Conservation (phyloP, 1,139 yeast genomes). For the Blastobotrys aristatus region DNA sequence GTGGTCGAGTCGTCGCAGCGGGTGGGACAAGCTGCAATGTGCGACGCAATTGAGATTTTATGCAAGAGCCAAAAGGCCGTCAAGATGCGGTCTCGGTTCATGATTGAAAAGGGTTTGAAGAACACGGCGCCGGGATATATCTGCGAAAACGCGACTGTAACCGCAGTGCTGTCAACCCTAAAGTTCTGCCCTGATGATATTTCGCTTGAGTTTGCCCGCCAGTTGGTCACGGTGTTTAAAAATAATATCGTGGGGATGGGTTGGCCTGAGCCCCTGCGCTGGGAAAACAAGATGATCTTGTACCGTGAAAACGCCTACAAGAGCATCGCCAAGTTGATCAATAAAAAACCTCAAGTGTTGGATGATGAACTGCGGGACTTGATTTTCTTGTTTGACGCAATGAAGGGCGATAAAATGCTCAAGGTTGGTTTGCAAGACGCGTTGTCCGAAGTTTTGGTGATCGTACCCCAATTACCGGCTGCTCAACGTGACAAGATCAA, state of each 20-base stretch:
- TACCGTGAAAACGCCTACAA: constrained; percentile 64
- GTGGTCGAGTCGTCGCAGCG: constrained; percentile 1
- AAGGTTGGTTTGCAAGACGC: constrained; percentile 70
- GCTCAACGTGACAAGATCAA: constrained; percentile 44
- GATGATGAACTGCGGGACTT: constrained; percentile 13
- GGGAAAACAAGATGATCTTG: not conserved
- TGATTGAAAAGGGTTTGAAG: not conserved
- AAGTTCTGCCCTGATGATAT: not conserved
- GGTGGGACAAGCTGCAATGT: not conserved
- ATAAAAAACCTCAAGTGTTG: constrained; percentile 45
- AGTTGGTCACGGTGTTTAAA: constrained; percentile 2
- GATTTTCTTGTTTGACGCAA: constrained; percentile 57
- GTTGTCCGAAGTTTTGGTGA: constrained; percentile 53
- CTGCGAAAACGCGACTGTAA: not conserved
- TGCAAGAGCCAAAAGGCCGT: not conserved
- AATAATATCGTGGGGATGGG: constrained; percentile 33
- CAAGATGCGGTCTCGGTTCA: too few relatives aligned
- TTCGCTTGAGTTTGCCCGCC: not conserved
- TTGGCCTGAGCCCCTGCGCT: constrained; percentile 29
- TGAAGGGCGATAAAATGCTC: constrained; percentile 60
- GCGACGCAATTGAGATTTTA: not conserved
- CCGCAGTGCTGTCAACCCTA: not conserved
- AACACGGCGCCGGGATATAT: not conserved
- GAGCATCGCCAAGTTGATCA: constrained; percentile 63
- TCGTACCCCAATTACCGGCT: constrained; percentile 41